phyloP scores from a whole-genome alignment of 2,329 filamentous ascomycete species.

The Polychaeton citri region DNA sequence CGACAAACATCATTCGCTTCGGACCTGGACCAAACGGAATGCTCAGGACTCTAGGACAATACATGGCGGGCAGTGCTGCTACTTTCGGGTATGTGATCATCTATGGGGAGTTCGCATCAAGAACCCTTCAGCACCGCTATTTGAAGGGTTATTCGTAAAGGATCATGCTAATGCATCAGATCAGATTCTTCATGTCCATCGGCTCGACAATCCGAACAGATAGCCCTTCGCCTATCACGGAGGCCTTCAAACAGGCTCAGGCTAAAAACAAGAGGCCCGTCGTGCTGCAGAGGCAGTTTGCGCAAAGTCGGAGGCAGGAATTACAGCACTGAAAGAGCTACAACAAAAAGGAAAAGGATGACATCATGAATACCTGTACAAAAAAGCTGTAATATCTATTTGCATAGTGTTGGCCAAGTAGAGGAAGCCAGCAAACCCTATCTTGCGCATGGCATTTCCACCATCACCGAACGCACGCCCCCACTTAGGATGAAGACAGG shows the following conservation, averaged over 20 bases:
- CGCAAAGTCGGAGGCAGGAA: not conserved
- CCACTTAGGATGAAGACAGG: no score
- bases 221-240: slow-evolving; percentile 58
- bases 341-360: not conserved
- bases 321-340: not conserved
- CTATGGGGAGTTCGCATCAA: no score
- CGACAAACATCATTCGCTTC: slow-evolving; percentile 81
- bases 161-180: no score
- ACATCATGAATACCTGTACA: not conserved
- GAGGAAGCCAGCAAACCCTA: no score
- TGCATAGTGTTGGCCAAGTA: no score
- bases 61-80: slow-evolving; percentile 87
- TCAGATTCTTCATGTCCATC: slow-evolving; percentile 93
- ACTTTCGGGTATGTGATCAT: slow-evolving; percentile 91
- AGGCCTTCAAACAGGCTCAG: slow-evolving; percentile 63
- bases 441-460: no score
- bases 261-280: slow-evolving; percentile 49
- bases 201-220: slow-evolving; percentile 93
- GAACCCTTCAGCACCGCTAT: no score
- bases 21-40: slow-evolving; percentile 88
- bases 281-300: slow-evolving; percentile 41
- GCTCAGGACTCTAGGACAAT: slow-evolving; percentile 87
- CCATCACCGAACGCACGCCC: no score
- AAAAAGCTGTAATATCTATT: slow-evolving; percentile 1
- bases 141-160: no score